Conservation (phyloP, 176 grass and related monocot genomes). For the Bothriochloa decipiens region DNA sequence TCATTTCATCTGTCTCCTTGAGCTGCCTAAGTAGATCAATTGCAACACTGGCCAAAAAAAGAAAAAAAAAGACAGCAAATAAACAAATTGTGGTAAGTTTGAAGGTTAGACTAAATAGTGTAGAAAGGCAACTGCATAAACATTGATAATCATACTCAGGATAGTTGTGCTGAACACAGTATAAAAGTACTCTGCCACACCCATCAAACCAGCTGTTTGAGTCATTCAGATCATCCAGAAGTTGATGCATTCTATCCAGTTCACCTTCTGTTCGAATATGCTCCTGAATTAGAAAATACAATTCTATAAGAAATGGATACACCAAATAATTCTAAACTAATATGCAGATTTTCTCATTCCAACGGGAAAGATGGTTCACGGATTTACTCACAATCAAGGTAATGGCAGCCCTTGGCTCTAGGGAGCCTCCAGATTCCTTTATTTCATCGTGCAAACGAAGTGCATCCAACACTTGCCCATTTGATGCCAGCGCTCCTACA, state of each 20-base stretch:
- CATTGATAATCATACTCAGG: constrained; percentile 63
- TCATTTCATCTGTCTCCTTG: constrained; percentile 64
- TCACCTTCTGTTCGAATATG: constrained; percentile 76
- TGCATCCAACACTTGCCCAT: constrained; percentile 74
- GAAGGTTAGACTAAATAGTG: constrained; percentile 26
- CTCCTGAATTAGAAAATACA: constrained; percentile 60
- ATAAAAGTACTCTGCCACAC: constrained; percentile 70
- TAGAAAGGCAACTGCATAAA: constrained; percentile 42
- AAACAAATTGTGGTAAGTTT: constrained; percentile 32
- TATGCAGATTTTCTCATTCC: constrained; percentile 14
- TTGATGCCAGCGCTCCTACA: constrained; percentile 65
- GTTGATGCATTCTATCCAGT: constrained; percentile 66
- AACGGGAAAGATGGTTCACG: constrained; percentile 21
- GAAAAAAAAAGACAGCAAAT: constrained; percentile 34
- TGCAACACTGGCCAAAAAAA: constrained; percentile 52
- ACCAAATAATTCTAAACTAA: constrained; percentile 10
- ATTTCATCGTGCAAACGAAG: constrained; percentile 74
- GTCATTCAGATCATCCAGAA: constrained; percentile 69
- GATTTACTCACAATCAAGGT: constrained; percentile 73
- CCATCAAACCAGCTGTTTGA: constrained; percentile 80
- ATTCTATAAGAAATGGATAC: constrained; percentile 35
- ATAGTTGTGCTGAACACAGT: constrained; percentile 70
- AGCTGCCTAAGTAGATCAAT: constrained; percentile 78
- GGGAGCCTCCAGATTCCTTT: constrained; percentile 59
- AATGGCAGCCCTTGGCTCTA: constrained; percentile 72